Base-by-base conservation (phyloP, 2,329 filamentous ascomycete species). In the Elsinoe necatrix region DNA sequence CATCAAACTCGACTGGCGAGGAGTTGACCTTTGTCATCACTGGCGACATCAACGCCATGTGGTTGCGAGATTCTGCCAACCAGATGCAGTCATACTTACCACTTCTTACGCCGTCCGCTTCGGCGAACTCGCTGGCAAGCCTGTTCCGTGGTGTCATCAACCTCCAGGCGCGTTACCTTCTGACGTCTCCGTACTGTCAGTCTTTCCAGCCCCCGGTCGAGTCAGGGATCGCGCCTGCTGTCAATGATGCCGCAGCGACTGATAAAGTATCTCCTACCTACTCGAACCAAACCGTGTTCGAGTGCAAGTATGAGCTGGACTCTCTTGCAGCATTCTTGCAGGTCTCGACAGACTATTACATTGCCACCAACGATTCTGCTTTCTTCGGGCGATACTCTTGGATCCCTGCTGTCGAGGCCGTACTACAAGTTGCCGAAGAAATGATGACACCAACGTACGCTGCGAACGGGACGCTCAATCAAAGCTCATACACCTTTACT, bases 81-180 rank as follows among this genome's bases (percentile, higher is more conserved):
- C 85, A 89, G 67, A 78, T 89, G 69, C 84, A 87, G 63, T 84
- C 83, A 27, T 85, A 88, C 63, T 75, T 84, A 45, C 77, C 80
- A 1, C 70, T 87, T 9, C 71, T 88, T 16, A 76, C 75, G 56
- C 73, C 78, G 2, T 80, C 78, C 35, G 71, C 71, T 4, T 75
- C 76, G 2, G 69, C 73, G 3, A 74, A 83, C 64, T 84, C 83
- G 0, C 74, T 89, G 18, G 84, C 84, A 31, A 81, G 80, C 20
- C 72, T 89, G 0, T 87, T 84, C 70, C 78, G 85, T 12, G 85
- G 85, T 0, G 78, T 85, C 2, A 85, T 89, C 67, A 88, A 89
- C 66, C 74, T 86, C 4, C 85, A 89, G 66, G 76, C 84, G 20
- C 76, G 85, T 43, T 88, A 87, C 67, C 77, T 89, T 54, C 74